Conservation (phyloP, 2,329 filamentous ascomycete genomes). For the Alternaria angustiovoidea region DNA sequence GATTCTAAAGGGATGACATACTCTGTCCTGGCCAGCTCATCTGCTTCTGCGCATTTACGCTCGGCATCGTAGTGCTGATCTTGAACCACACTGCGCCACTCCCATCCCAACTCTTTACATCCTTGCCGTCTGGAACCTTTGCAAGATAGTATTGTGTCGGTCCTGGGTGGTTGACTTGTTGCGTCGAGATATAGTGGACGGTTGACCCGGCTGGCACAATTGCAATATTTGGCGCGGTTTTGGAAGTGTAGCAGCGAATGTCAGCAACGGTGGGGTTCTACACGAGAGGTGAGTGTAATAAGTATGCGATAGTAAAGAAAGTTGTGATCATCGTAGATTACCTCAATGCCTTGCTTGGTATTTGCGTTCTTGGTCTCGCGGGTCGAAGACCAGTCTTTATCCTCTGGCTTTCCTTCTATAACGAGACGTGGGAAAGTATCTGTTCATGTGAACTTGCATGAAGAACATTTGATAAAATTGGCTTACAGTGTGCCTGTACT, state of each 20-base stretch:
- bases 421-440: too few relatives aligned
- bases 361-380: constrained; percentile 32
- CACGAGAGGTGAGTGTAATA: too few relatives aligned
- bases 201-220: constrained; percentile 37
- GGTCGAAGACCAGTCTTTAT: constrained; percentile 39
- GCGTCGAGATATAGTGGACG: constrained; percentile 40
- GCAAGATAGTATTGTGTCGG: constrained; percentile 44
- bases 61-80: constrained; percentile 38
- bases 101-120: constrained; percentile 39
- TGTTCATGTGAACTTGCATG: constrained; percentile 11
- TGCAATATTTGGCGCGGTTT: constrained; percentile 25
- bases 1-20: constrained; percentile 26
- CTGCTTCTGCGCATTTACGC: constrained; percentile 35
- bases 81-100: constrained; percentile 41
- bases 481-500: background rate
- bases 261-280: too few relatives aligned
- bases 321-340: constrained; percentile 4
- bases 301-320: too few relatives aligned
- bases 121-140: constrained; percentile 34
- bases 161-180: constrained; percentile 44
- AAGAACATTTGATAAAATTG: background rate
- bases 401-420: background rate
- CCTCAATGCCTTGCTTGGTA: constrained; percentile 39
- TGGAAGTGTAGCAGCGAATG: too few relatives aligned
- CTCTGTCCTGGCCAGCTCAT: constrained; percentile 44